Evolutionary conservation across 2,329 filamentous ascomycete genomes (phyloP).

Genomic region (Periconia sp.): DNA sequence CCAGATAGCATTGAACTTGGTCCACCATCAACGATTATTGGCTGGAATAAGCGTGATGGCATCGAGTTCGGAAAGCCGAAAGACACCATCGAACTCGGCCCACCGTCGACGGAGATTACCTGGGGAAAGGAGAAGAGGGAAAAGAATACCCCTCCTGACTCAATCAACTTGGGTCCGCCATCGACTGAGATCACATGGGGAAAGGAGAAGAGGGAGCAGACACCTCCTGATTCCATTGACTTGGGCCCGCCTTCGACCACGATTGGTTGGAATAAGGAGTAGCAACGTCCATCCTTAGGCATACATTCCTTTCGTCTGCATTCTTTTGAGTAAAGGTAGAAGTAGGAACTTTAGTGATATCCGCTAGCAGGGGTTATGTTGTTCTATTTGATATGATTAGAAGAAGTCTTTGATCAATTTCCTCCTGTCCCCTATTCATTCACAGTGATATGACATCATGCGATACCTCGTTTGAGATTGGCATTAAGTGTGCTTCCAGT

Average conservation of each 20-base stretch:
- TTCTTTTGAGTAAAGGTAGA: no score
- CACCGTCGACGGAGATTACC: constrained; percentile 7
- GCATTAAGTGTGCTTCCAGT: no score
- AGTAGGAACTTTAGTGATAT: no score
- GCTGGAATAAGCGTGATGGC: constrained; percentile 4
- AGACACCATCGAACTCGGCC: constrained; percentile 6
- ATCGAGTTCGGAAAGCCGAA: not conserved
- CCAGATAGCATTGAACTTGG: constrained; percentile 7
- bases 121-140: constrained; percentile 9
- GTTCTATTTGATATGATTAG: no score
- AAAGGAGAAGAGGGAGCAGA: constrained; percentile 13
- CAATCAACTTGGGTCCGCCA: constrained; percentile 8
- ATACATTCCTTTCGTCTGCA: no score
- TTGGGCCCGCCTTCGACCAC: constrained; percentile 16
- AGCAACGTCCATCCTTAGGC: no score
- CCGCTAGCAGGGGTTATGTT: no score
- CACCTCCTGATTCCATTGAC: constrained; percentile 14
- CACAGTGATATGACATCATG: no score
- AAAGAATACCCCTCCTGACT: constrained; percentile 2
- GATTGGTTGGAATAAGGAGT: constrained; percentile 27
- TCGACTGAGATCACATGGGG: constrained; percentile 12
- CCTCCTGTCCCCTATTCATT: no score
- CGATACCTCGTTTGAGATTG: no score
- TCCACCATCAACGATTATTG: constrained; percentile 4
- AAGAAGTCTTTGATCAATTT: no score